A percentile compares a stretch with the other conserved stretches of the same genome.
These are phyloP conservation scores for Pleurotus giganteus DNA, from an alignment of 768 basidiomycete genomes.

Conservation along the genomic window DNA sequence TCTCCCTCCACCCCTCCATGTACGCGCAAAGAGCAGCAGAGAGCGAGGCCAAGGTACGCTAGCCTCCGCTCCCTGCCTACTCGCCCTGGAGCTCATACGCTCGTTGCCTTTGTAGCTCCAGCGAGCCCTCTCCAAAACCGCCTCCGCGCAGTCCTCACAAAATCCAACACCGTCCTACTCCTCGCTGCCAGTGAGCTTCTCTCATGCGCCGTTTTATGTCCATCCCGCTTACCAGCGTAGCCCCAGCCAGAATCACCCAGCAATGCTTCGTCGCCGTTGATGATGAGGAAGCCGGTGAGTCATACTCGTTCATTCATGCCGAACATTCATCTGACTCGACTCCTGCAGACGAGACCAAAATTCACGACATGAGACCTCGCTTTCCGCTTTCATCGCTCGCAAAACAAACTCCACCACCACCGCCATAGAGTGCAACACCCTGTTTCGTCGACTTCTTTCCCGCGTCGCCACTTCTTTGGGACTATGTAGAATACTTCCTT, in stretches of 20 bases:
- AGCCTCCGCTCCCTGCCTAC: background rate
- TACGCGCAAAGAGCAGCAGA: slow-evolving; percentile 65
- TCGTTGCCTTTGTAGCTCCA: slow-evolving; percentile 41
- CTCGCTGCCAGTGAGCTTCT: slow-evolving; percentile 32
- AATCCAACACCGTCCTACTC: slow-evolving; percentile 31
- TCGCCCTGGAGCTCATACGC: slow-evolving; percentile 5
- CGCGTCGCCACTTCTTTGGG: background rate
- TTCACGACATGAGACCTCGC: background rate
- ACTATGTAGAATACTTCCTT: slow-evolving; percentile 3
- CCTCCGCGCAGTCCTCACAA: slow-evolving; percentile 33
- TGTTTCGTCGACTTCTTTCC: background rate
- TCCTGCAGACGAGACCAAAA: background rate
- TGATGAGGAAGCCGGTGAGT: slow-evolving; percentile 57
- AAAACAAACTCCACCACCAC: background rate
- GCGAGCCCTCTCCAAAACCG: slow-evolving; percentile 60
- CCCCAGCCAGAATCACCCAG: slow-evolving; percentile 28
- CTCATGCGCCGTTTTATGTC: slow-evolving; percentile 1
- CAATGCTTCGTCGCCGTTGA: slow-evolving; percentile 44
- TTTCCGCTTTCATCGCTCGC: background rate
- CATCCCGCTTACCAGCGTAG: slow-evolving; percentile 12
- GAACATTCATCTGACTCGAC: background rate
- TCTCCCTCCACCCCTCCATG: slow-evolving; percentile 69
- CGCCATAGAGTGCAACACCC: background rate
- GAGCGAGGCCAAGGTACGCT: slow-evolving; percentile 71
- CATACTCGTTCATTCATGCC: background rate